Base-by-base conservation (phyloP, 2,329 filamentous ascomycete genomes). In the Erysiphe pulchra region DNA sequence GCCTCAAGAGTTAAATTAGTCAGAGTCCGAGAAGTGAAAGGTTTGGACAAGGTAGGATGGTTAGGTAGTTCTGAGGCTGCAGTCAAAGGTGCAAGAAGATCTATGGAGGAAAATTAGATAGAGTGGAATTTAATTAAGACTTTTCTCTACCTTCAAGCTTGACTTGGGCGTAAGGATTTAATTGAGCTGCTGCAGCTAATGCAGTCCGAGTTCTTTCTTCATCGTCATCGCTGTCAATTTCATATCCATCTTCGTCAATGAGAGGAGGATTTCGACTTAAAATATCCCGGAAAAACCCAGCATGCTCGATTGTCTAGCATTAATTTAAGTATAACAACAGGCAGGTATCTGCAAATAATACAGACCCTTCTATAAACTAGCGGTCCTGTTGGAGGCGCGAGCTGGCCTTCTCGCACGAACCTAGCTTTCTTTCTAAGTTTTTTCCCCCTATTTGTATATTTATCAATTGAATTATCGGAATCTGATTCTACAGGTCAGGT, bases 191-290 rank as follows among this genome's bases (percentile, higher is more conserved):
- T 4, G 70, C 63, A 41, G 72, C 66, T 43, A 71, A 63, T 38
- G 75, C 75, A 43, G 77, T 71, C 50, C 69, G 68, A 18, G 73
- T 59, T 47, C 68, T 69, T 38, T 77, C 72, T 48, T 75, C 72
- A 47, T 80, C 76, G 48, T 83, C 77, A 49, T 77, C 75, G 56
- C 73, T 78, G 38, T 83, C 77, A 46, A 84, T 65, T 50, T 82
- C 75, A 57, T 80, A 84, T 50, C 81, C 81, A 53, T 87, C 80
- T 41, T 82, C 75, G 61, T 87, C 81, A 51, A 81, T 65, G 42
- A 81, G 65, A 11, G 73, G 70, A 5, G 79, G 78, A 53, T 85
- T 87, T 52, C 71, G 73, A 59, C 74, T 73, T 50, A 92, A 75
- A 52, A 86, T 82, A 46, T 75, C 68, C 56, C 83, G 71, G 48